Conservation (phyloP, 2,329 filamentous ascomycete species). For the Metarhizium guizhouense region DNA sequence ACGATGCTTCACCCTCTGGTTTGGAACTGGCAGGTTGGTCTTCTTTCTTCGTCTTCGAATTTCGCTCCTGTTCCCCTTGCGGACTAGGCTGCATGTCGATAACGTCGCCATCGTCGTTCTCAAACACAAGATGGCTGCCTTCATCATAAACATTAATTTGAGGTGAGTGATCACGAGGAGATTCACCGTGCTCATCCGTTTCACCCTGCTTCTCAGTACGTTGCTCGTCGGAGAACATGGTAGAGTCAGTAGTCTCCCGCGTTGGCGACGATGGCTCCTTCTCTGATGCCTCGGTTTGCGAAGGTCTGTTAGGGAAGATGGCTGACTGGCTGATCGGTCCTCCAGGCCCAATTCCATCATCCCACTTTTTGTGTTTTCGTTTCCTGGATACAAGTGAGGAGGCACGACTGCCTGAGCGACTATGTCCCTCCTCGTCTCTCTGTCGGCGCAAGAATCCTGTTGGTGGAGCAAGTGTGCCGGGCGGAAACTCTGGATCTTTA, state of each 20-base stretch:
- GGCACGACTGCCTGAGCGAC: constrained; percentile 44
- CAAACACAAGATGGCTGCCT: constrained; percentile 68
- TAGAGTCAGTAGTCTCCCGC: constrained; percentile 24
- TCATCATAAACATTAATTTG: constrained; percentile 69
- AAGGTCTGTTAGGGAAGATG: constrained; percentile 58
- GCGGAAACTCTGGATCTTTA: constrained; percentile 51
- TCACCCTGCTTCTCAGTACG: constrained; percentile 20
- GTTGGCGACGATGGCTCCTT: constrained; percentile 19
- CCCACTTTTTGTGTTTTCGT: constrained; percentile 58
- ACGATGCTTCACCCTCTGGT: constrained; percentile 3
- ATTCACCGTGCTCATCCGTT: constrained; percentile 14
- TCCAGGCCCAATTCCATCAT: constrained; percentile 66
- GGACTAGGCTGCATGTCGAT: constrained; percentile 47
- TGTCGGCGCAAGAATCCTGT: constrained; percentile 75
- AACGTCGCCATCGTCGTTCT: constrained; percentile 83
- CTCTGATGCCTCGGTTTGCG: constrained; percentile 16
- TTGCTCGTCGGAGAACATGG: constrained; percentile 23
- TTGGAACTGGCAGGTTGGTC: not conserved
- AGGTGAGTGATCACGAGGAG: constrained; percentile 7
- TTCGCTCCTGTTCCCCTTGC: not conserved
- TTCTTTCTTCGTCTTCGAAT: constrained; percentile 1
- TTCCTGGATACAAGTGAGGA: constrained; percentile 53
- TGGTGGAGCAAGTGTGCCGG: constrained; percentile 64
- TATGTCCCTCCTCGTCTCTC: constrained; percentile 61
- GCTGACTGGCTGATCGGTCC: constrained; percentile 87